Evolutionary conservation across 1,284 basidiomycete genomes (phyloP).

Genomic region (Anthracocystis walkeri): DNA sequence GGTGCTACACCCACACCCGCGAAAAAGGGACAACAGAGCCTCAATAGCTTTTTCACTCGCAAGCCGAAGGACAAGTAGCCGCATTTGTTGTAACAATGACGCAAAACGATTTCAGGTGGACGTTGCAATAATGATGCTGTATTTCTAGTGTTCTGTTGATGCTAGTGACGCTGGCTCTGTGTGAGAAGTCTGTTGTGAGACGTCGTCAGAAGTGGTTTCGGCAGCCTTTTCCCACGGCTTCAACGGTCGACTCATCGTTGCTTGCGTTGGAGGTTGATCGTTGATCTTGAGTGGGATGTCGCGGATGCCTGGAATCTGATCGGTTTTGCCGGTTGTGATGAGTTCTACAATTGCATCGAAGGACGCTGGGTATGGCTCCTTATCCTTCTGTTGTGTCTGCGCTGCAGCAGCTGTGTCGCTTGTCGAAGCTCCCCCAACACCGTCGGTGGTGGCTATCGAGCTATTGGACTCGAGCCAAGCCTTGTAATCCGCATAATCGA

Average conservation of each 20-base stretch:
- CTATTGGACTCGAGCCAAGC: constrained; percentile 29
- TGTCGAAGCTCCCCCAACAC: neutral
- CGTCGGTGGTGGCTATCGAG: neutral
- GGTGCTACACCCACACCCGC: constrained; percentile 26
- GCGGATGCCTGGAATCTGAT: constrained; percentile 64
- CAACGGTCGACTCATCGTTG: constrained; percentile 47
- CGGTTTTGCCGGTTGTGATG: constrained; percentile 65
- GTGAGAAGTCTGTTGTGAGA: constrained; percentile 1
- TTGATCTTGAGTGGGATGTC: constrained; percentile 68
- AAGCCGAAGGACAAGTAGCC: constrained; percentile 37
- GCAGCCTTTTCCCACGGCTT: constrained; percentile 64
- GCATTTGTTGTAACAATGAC: neutral
- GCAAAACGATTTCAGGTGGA: neutral
- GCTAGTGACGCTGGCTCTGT: constrained; percentile 5
- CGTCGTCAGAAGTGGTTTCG: constrained; percentile 3
- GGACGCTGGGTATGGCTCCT: constrained; percentile 60
- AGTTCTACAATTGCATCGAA: constrained; percentile 68
- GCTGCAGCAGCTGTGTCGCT: neutral
- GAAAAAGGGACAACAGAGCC: constrained; percentile 57
- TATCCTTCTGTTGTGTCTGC: constrained; percentile 6
- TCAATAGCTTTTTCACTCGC: constrained; percentile 56
- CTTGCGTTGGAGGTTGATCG: constrained; percentile 50
- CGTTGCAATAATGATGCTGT: neutral
- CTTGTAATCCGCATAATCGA: constrained; percentile 42
- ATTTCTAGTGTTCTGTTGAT: neutral